Evolutionary conservation across 331 rosid genomes (phyloP), one percentile per base, ranked within the genome.

Genomic region (Quercus lobata): DNA sequence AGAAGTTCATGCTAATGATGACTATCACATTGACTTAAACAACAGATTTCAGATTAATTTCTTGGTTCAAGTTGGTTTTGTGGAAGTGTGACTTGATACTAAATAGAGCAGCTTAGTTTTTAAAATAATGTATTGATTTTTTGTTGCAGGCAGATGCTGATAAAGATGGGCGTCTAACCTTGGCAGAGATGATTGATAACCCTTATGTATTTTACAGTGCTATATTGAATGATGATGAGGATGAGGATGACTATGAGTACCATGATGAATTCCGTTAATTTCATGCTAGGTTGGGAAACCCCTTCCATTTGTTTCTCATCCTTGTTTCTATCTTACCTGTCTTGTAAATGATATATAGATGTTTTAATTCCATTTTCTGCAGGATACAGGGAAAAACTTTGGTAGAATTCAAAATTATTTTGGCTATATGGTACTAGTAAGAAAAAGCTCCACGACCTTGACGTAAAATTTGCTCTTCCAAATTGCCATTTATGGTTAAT

Each of bases 201-300:
- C 99, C 99, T 3, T 93, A 96, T 74, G 98, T 91, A 80, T 96
- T 96, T 84, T 96, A 96, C 80, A 90, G 97, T 57, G 97, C 98
- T 71, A 91, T 96, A 82, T 96, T 96, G 85, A 89, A 76, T 4
- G 97, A 93, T 0, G 98, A 65, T 4, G 46, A 17, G 5, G 46
- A 94, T 0, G 99, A 95, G 57, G 97, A 95, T 2, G 97, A 96
- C 74, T 85, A 85, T 16, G 94, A 81, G 52, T 87, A 80, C 86
- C 97, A 91, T 18, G 99, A 95, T 2, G 99, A 95, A 88, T 95
- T 95, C 82, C 99, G 98, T 76, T 95, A 84, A 85, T 61, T 75
- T 82, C 63, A 35, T 56, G 19, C 77, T 75, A 86, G 86, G 94
- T 88, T 80, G 58, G 29, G 19, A 1, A 54, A 12, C 24, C 72